Percentiles rank a stretch among this genome's conserved stretches.
Conservation (phyloP, 805 yeast genomes). For the Metschnikowia arizonensis region DNA sequence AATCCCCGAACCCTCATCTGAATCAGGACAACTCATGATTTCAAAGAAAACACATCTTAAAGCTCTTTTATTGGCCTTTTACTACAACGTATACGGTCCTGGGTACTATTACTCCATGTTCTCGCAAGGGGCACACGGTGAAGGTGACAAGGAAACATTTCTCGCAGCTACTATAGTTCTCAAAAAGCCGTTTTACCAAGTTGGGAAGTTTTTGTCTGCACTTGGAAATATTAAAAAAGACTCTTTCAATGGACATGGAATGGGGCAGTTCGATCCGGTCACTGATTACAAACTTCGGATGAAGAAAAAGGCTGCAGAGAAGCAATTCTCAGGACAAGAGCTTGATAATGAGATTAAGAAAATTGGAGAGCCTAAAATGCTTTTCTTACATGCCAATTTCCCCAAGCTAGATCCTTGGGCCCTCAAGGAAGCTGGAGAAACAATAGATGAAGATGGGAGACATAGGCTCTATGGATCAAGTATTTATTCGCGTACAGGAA, state of each 20-base stretch:
- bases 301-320: constrained; percentile 9
- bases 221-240: constrained; percentile 41
- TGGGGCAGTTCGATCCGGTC: constrained; percentile 73
- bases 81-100: constrained; percentile 57
- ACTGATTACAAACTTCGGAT: constrained; percentile 42
- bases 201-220: constrained; percentile 48
- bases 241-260: constrained; percentile 62
- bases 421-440: constrained; percentile 40
- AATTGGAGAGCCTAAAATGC: constrained; percentile 19
- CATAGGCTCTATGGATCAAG: constrained; percentile 58
- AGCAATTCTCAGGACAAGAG: constrained; percentile 7
- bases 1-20: constrained; percentile 65
- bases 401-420: constrained; percentile 65
- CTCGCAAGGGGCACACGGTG: constrained; percentile 54
- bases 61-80: constrained; percentile 55
- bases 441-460: constrained; percentile 42
- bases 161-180: constrained; percentile 61
- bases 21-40: constrained; percentile 63
- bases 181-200: constrained; percentile 49
- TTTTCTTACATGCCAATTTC: constrained; percentile 63
- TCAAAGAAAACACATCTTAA: constrained; percentile 54
- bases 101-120: constrained; percentile 39
- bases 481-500: constrained; percentile 47
- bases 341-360: constrained; percentile 6
- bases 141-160: constrained; percentile 79